Base-by-base conservation (phyloP, 768 basidiomycete genomes). In the Mycena olivaceomarginata region DNA sequence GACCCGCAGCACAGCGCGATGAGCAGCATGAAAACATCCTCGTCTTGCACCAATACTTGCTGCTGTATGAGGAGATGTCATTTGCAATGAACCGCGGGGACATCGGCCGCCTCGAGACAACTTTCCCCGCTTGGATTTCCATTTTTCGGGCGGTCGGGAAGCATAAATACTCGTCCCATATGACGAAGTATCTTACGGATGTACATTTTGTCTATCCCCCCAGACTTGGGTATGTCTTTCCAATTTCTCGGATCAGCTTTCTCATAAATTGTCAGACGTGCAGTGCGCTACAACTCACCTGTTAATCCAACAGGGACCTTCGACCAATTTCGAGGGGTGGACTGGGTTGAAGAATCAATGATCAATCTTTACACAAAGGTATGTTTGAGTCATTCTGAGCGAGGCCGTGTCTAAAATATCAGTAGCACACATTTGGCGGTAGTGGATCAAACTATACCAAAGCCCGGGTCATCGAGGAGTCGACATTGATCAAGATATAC, bases 41-140 rank as follows among this genome's bases (percentile, higher is more conserved):
- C 39, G 62, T 85, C 0, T 25, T 76, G 0, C 80, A 86, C n/a
- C 77, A 83, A 11, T 85, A 86, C 46, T 59, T 83, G 0, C 25
- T 86, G 5, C 80, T 87, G 0, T 87, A 88, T 60, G 81, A 85
- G 31, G 86, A 87, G 37, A 40, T 86, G 0, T 75, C 79, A 0
- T 77, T 82, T 57, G 78, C 80, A 1, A 84, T 84, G 81, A 85
- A 84, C 40, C 1, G 1, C 0, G 79, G 83, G 0, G 84, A 85
- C 46, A 82, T 85, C 37, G 82, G 82, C 72, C 37, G 72, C 0
- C 66, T 84, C 0, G 81, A 85, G 25, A 74, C 53, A 0, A 77
- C 53, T 1, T 78, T 83, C 4, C 45, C 74, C 0, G 7, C 53
- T 1, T 84, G 83, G 80, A 83, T 82, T 1, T 65, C 59, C 0